A percentile compares a stretch with the other conserved stretches of the same genome.
phyloP scores from a whole-genome alignment of 2,329 filamentous ascomycete species.

The Apiospora koreana region DNA sequence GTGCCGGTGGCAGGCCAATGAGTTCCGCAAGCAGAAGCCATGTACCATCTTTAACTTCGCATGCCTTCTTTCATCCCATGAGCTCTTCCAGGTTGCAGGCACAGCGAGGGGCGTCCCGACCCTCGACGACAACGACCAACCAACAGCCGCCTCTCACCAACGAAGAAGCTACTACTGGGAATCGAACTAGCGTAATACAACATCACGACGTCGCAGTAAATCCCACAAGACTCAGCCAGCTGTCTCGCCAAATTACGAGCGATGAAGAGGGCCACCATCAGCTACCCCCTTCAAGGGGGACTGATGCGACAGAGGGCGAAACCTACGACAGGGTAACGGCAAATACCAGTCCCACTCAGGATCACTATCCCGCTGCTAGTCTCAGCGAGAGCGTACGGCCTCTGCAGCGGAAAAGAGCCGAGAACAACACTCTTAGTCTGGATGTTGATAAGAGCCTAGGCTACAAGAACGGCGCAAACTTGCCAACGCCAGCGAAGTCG shows the following conservation, averaged over 20 bases:
- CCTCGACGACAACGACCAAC: slow-evolving; percentile 35
- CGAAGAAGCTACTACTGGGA: slow-evolving; percentile 35
- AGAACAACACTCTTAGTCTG: slow-evolving; percentile 50
- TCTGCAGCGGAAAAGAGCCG: slow-evolving; percentile 55
- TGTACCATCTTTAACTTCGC: slow-evolving; percentile 83
- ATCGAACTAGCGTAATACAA: slow-evolving; percentile 50
- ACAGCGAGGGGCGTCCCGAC: slow-evolving; percentile 66
- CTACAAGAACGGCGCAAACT: slow-evolving; percentile 53
- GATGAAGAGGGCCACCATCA: slow-evolving; percentile 60
- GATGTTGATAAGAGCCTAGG: slow-evolving; percentile 60
- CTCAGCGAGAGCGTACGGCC: slow-evolving; percentile 78
- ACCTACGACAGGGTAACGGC: slow-evolving; percentile 70
- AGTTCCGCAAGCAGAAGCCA: slow-evolving; percentile 80
- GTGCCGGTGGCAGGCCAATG: slow-evolving; percentile 54
- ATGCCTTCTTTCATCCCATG: slow-evolving; percentile 95
- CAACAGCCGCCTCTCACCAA: slow-evolving; percentile 36
- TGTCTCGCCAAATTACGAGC: slow-evolving; percentile 35
- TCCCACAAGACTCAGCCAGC: slow-evolving; percentile 40
- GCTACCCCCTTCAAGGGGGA: slow-evolving; percentile 66
- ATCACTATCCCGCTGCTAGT: slow-evolving; percentile 59
- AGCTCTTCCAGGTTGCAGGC: slow-evolving; percentile 93
- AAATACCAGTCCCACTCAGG: slow-evolving; percentile 71
- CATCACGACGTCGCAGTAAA: slow-evolving; percentile 50
- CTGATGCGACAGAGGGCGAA: slow-evolving; percentile 76
- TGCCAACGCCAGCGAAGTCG: slow-evolving; percentile 66